Evolutionary conservation across 2,329 filamentous ascomycete genomes (phyloP).

Genomic region (Penicillium sp.): DNA sequence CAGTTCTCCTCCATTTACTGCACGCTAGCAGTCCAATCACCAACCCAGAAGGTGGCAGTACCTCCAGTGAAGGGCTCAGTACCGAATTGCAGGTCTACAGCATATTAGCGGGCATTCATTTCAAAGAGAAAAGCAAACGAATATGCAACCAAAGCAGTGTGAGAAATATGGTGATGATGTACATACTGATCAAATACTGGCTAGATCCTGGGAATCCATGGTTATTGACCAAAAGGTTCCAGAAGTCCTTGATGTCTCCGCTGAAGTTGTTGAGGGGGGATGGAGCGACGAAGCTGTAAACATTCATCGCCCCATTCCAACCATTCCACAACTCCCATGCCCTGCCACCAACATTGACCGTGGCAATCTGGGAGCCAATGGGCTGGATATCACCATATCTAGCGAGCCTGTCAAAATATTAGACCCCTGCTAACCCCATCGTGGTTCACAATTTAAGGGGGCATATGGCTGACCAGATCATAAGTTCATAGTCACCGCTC

Average conservation of each 20-base stretch:
- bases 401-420: conserved; percentile 39
- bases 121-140: neutral
- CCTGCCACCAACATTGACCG: conserved; percentile 54
- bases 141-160: neutral
- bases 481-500: conserved; percentile 61
- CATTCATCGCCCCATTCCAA: conserved; percentile 56
- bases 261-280: conserved; percentile 54
- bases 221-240: conserved; percentile 55
- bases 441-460: neutral
- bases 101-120: neutral
- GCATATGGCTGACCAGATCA: conserved; percentile 57
- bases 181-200: conserved; percentile 57
- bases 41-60: conserved; percentile 42
- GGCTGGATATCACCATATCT: conserved; percentile 58
- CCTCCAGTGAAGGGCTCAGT: conserved; percentile 62
- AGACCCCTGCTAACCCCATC: neutral
- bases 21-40: conserved; percentile 1
- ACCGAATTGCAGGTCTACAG: conserved; percentile 48
- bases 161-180: neutral
- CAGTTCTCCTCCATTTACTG: no score
- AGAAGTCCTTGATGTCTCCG: conserved; percentile 62
- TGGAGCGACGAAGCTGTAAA: conserved; percentile 61
- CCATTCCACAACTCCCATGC: conserved; percentile 63
- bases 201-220: conserved; percentile 51
- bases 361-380: conserved; percentile 58